Evolutionary conservation across 345 rosid genomes (phyloP), one percentile per base, ranked within the genome.

Genomic region (Erodium maritimum): DNA sequence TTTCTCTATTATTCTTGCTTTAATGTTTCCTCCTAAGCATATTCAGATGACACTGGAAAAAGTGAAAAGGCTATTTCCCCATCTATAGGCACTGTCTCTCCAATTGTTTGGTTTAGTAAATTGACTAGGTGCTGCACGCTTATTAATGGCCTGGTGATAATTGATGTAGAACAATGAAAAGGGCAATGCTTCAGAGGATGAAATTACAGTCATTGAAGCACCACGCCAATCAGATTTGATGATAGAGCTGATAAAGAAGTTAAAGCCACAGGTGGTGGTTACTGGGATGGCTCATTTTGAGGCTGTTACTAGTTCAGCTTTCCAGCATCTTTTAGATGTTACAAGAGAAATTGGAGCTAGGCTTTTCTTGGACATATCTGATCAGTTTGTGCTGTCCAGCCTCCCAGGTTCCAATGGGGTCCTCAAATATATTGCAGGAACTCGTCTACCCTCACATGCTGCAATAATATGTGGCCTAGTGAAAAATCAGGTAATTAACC

Each of bases 381-480:
- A 86, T 75, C 95, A 86, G 66, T 82, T 91, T 77, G 98, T 88
- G 78, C 65, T 91, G 55, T 91, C 96, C 64, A 91, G 98, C 78
- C 88, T 88, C 67, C 98, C 98, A 59, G 69, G 79, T 69, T 80
- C 96, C 66, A 86, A 70, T 63, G 98, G 98, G 51, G 86, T 88
- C 65, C 77, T 88, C 18, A 91, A 88, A 70, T 81, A 88, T 81
- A 79, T 91, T 52, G 84, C 93, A 2, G 70, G 77, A 77, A 77
- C 64, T 68, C 74, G 71, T 72, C 78, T 91, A 54, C 98, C 98
- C 21, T 75, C 96, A 24, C 93, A 88, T 69, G 93, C 83, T 54
- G 80, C 96, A 61, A 76, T 91, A 64, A 59, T 91, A 56, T 91
- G 98, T 67, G 96, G 95, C 64, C 79, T 91, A 61, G 87, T 91